phyloP scores from a whole-genome alignment of 495 filamentous ascomycete species.

The Lepraria neglecta region DNA sequence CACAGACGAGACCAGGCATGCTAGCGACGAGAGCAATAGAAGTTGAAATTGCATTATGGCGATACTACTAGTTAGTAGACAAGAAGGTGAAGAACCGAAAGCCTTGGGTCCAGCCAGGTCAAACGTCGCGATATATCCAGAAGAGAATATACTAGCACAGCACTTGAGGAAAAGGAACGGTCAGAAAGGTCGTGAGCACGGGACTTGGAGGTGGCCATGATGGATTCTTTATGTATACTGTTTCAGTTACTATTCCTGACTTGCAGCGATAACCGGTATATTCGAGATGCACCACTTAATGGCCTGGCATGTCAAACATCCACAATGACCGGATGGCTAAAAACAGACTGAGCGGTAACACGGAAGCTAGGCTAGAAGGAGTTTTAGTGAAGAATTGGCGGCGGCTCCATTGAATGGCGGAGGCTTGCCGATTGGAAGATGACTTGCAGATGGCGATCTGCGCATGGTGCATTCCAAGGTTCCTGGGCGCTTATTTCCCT shows the following conservation, averaged over 20 bases:
- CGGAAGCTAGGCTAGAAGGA: neutral
- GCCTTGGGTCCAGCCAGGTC: conserved; percentile 2
- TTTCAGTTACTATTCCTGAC: conserved; percentile 12
- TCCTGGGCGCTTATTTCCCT: neutral
- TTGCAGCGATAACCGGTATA: neutral
- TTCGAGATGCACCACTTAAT: neutral
- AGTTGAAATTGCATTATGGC: conserved; percentile 15
- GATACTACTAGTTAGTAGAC: neutral
- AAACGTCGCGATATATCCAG: neutral
- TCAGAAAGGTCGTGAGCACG: neutral
- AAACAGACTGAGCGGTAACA: conserved; percentile 16
- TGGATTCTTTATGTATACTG: conserved; percentile 8
- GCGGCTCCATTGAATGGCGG: conserved; percentile 1
- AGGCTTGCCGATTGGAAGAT: conserved; percentile 5
- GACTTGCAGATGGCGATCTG: neutral
- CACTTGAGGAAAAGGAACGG: neutral
- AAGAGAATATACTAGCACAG: neutral
- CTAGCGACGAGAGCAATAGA: conserved; percentile 17
- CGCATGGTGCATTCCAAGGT: neutral
- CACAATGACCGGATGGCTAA: conserved; percentile 6
- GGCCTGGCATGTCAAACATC: neutral
- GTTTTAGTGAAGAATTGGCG: neutral
- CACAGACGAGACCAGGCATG: conserved; percentile 14
- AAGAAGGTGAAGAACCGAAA: neutral
- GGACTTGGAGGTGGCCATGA: conserved; percentile 9